Conservation (phyloP, 2,329 filamentous ascomycete species). For the Colletotrichum godetiae region DNA sequence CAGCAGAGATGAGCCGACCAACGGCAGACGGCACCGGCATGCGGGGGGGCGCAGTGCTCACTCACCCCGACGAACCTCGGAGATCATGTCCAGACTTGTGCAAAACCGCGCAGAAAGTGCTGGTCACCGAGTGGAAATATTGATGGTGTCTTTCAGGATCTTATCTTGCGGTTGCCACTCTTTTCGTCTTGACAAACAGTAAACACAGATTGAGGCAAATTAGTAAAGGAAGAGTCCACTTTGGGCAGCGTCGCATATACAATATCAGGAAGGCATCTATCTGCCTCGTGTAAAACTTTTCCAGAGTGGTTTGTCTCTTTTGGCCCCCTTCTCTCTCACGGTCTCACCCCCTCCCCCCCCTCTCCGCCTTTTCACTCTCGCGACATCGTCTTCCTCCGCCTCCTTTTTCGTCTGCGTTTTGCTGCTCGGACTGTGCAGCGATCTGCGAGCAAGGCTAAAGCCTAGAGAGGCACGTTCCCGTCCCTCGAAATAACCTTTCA, state of each 20-base stretch:
- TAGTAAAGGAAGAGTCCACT: background rate
- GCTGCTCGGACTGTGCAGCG: background rate
- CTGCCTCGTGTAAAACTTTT: background rate
- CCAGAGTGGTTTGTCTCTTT: background rate
- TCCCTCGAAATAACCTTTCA: background rate
- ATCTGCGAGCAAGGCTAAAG: background rate
- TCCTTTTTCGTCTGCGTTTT: background rate
- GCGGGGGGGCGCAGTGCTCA: background rate
- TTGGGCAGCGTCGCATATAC: slow-evolving; percentile 11
- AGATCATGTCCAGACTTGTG: slow-evolving; percentile 8
- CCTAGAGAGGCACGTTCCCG: background rate
- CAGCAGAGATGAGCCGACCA: background rate
- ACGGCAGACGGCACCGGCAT: background rate
- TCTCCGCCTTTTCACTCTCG: background rate
- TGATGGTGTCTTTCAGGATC: background rate
- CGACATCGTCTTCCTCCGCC: background rate
- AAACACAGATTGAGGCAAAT: background rate
- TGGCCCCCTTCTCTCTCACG: background rate
- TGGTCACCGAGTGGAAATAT: background rate
- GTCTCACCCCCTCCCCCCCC: too few species aligned
- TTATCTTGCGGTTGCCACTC: background rate
- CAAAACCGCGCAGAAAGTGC: slow-evolving; percentile 1
- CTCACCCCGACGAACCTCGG: background rate
- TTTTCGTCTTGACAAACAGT: too few species aligned
- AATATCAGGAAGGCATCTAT: slow-evolving; percentile 14